phyloP scores from a whole-genome alignment of 78 protist genomes.

The Pigoraptor vietnamica region DNA sequence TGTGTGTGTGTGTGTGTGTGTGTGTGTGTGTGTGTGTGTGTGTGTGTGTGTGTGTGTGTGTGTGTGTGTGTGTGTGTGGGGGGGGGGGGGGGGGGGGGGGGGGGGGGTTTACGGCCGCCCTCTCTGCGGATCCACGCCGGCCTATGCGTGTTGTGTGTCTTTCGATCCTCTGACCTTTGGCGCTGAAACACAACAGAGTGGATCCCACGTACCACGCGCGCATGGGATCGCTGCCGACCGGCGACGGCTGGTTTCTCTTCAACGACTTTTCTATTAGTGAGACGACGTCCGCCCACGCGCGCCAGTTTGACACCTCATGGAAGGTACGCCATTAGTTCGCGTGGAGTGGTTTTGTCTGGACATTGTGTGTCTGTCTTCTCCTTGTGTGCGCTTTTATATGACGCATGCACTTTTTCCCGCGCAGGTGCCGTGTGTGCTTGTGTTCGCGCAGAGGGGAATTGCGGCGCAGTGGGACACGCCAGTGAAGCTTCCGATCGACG shows the following conservation, averaged over 20 bases:
- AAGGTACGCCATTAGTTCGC: too few relatives aligned
- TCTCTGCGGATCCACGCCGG: background rate
- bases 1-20: background rate
- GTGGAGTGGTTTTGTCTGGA: too few relatives aligned
- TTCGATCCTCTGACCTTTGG: background rate
- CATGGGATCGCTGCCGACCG: background rate
- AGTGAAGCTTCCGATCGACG: background rate
- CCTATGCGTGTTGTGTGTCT: background rate
- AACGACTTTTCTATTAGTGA: conserved; percentile 54
- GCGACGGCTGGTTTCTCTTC: conserved; percentile 50
- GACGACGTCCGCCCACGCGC: conserved; percentile 37
- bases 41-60: too few relatives aligned
- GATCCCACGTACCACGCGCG: background rate
- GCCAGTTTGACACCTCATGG: background rate
- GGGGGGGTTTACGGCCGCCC: background rate
- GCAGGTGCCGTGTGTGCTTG: conserved; percentile 13
- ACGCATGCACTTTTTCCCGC: background rate
- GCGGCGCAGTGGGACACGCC: background rate
- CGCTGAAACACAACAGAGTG: background rate
- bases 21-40: background rate
- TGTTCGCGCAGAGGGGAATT: background rate
- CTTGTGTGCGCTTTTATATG: background rate
- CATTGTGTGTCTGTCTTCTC: background rate
- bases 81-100: background rate
- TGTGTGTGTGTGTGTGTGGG: background rate